Conservation (phyloP, 2,329 filamentous ascomycete genomes). For the Rhytidhysteron rufulum region DNA sequence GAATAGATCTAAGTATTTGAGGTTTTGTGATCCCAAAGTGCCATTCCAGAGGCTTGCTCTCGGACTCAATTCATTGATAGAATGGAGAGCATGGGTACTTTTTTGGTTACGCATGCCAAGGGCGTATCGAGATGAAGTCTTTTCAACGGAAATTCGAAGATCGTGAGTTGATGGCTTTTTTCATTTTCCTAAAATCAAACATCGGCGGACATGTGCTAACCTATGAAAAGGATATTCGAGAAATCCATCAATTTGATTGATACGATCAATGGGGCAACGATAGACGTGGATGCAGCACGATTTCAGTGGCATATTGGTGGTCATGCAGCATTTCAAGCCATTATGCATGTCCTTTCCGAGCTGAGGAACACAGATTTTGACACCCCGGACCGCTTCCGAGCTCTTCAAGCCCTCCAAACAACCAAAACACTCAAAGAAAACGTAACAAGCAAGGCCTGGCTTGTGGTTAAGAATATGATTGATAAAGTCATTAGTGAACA, state of each 20-base stretch:
- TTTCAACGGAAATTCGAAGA: slow-evolving; percentile 30
- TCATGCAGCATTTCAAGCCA: slow-evolving; percentile 15
- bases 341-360: slow-evolving; percentile 38
- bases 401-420: slow-evolving; percentile 29
- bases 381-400: slow-evolving; percentile 30
- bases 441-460: slow-evolving; percentile 33
- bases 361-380: slow-evolving; percentile 35
- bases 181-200: neutral
- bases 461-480: slow-evolving; percentile 35
- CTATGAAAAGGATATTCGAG: slow-evolving; percentile 28
- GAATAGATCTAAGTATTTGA: slow-evolving; percentile 27
- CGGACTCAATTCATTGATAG: slow-evolving; percentile 27
- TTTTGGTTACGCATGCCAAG: slow-evolving; percentile 39
- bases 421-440: slow-evolving; percentile 29
- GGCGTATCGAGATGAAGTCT: slow-evolving; percentile 33
- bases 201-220: neutral
- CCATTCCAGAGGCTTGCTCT: slow-evolving; percentile 29
- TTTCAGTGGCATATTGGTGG: slow-evolving; percentile 37
- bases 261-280: slow-evolving; percentile 29
- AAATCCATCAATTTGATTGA: slow-evolving; percentile 37
- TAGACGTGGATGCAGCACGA: slow-evolving; percentile 31
- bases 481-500: slow-evolving; percentile 30
- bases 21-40: slow-evolving; percentile 26
- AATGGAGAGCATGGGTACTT: slow-evolving; percentile 35
- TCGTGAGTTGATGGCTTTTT: slow-evolving; percentile 21